A percentile compares a stretch with the other conserved stretches of the same genome.
phyloP scores from a whole-genome alignment of 306 rosid genomes.

The Pyrus bretschneideri region DNA sequence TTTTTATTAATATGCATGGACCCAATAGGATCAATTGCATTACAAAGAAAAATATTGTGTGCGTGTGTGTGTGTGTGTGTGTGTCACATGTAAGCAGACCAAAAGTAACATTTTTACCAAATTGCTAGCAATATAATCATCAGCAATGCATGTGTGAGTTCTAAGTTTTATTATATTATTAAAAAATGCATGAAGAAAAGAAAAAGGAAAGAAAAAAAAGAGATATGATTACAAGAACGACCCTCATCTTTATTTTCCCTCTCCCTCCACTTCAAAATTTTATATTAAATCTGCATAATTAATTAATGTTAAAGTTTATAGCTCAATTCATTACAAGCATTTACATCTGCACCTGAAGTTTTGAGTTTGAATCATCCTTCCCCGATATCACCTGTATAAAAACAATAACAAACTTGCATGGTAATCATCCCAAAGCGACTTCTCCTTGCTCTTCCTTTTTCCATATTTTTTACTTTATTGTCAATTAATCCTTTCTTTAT shows the following conservation, averaged over 20 bases:
- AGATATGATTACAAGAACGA: not conserved
- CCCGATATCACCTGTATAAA: not conserved
- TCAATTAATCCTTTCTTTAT: not conserved
- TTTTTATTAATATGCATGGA: not conserved
- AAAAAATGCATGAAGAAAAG: not conserved
- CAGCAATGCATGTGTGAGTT: not conserved
- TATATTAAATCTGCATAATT: not conserved
- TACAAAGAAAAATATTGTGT: too few relatives aligned
- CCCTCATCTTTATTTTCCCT: slow-evolving; percentile 2
- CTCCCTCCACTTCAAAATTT: slow-evolving; percentile 3
- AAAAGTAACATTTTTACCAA: not conserved
- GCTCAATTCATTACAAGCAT: too few relatives aligned
- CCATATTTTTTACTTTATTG: not conserved
- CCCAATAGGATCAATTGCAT: not conserved
- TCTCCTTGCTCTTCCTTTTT: not conserved
- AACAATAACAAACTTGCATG: not conserved
- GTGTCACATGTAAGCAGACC: not conserved
- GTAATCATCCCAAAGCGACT: not conserved
- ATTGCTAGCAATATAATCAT: not conserved
- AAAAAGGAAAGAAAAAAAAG: not conserved
- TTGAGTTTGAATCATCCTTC: too few relatives aligned
- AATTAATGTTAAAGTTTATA: too few relatives aligned
- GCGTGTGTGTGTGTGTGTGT: accelerated
- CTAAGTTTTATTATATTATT: not conserved
- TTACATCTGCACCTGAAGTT: too few relatives aligned